Evolutionary conservation across 2,329 filamentous ascomycete genomes (phyloP).

Genomic region (Paecilomyces sp.): DNA sequence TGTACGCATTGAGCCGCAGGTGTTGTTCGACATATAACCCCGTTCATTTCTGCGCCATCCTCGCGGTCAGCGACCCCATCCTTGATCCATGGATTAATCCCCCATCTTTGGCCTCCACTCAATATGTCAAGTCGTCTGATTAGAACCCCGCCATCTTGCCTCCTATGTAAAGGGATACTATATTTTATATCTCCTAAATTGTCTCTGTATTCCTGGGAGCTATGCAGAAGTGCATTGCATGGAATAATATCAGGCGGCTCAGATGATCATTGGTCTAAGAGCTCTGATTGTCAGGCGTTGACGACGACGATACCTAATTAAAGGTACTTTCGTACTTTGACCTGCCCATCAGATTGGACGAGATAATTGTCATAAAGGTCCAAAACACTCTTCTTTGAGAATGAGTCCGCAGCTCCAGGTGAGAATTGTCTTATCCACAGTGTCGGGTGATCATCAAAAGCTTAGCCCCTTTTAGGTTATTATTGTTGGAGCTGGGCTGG

Average conservation of each 20-base stretch:
- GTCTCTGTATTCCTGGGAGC: neutral
- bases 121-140: neutral
- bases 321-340: neutral
- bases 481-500: conserved; percentile 24
- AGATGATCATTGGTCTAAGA: neutral
- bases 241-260: neutral
- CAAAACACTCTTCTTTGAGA: too few relatives aligned
- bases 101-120: neutral
- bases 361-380: neutral
- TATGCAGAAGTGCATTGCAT: neutral
- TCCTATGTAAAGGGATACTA: neutral
- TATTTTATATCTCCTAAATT: neutral
- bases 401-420: neutral
- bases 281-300: neutral
- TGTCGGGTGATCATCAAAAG: neutral
- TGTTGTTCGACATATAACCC: neutral
- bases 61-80: neutral
- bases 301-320: too few relatives aligned
- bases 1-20: neutral
- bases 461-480: conserved; percentile 8
- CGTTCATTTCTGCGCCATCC: neutral
- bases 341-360: neutral
- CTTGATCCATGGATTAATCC: neutral
- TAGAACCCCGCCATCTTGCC: neutral
- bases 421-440: neutral